Base-by-base conservation (phyloP, 192 early-diverging fungal species). In the Glomus cerebriforme region DNA sequence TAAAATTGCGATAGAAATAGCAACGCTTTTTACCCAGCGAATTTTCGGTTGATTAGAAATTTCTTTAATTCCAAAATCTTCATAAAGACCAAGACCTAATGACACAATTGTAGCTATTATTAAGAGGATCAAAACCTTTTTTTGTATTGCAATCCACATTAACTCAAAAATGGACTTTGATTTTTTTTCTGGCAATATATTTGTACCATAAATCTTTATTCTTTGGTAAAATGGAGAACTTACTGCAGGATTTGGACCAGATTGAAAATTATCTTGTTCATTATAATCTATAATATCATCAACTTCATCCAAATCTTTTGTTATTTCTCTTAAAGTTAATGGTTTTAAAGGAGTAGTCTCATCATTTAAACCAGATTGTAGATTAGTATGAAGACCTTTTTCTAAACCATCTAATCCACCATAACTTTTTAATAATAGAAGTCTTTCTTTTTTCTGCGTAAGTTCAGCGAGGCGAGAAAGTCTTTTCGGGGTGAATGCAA, bases 11-110 rank as follows among this genome's bases (percentile, higher is more conserved):
- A 92, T 89, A 65, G 95, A 86, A 69, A 95, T 96, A 8, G 93
- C 93, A 35, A 93, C 92, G 29, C 95, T 94, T 77, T 95, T 94
- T 29, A 96, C 92, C 95, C 95, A 96, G 62, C 91, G 88, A 35
- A 93, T 88, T 79, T 90, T 88, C 22, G 90, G 82, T 73, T 81
- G 64, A 32, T 64, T 84, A 59, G 59, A 73, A 58, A 39, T 87
- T 82, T 45, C 68, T 78, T 35, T 35, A 35, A 1, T 6, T 35
- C 81, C 82, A 62, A 94, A 88, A 80, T 95, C 95, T 78, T 95
- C 91, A 80, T 93, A 95, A 31, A 96, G 84, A 1, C 95, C 95
- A 59, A 96, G 85, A 37, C 77, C 93, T 37, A 96, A 88, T 17
- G 95, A 95, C 27, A 95, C 83, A 59, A 92, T 81, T 3, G 95